Evolutionary conservation across 305 asterid species (phyloP).

Genomic region (Solanum hybrid): DNA sequence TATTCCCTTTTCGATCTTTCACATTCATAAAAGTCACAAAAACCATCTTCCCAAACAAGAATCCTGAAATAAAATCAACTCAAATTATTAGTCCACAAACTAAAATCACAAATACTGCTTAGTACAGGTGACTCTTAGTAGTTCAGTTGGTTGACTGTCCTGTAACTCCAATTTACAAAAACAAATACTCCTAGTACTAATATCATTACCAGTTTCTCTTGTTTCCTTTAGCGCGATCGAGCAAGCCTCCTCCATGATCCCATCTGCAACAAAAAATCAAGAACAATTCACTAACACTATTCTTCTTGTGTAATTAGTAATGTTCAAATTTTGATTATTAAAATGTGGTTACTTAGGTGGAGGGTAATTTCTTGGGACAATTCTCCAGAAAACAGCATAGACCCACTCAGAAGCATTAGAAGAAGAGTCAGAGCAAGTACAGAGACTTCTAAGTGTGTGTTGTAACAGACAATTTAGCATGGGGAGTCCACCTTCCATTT

Average conservation of each 20-base stretch:
- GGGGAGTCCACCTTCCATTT: constrained; percentile 69
- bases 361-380: constrained; percentile 75
- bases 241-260: constrained; percentile 58
- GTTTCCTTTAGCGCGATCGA: constrained; percentile 66
- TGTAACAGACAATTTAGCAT: constrained; percentile 71
- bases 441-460: constrained; percentile 67
- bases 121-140: neutral
- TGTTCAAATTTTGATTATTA: neutral
- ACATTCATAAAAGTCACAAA: constrained; percentile 62
- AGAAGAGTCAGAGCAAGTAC: constrained; percentile 41
- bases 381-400: constrained; percentile 78
- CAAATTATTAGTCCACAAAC: neutral
- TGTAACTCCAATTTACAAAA: neutral
- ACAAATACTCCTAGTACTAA: neutral
- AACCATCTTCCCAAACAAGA: constrained; percentile 88
- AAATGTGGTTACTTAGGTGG: constrained; percentile 61
- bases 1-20: constrained; percentile 45
- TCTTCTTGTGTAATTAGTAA: neutral
- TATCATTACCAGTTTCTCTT: constrained; percentile 62
- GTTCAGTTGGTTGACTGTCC: neutral
- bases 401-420: constrained; percentile 53
- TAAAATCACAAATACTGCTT: neutral
- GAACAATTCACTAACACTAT: neutral
- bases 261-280: constrained; percentile 33
- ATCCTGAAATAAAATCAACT: constrained; percentile 38